Base-by-base conservation (phyloP, 805 yeast genomes). In the Phaffomyces opuntiae region DNA sequence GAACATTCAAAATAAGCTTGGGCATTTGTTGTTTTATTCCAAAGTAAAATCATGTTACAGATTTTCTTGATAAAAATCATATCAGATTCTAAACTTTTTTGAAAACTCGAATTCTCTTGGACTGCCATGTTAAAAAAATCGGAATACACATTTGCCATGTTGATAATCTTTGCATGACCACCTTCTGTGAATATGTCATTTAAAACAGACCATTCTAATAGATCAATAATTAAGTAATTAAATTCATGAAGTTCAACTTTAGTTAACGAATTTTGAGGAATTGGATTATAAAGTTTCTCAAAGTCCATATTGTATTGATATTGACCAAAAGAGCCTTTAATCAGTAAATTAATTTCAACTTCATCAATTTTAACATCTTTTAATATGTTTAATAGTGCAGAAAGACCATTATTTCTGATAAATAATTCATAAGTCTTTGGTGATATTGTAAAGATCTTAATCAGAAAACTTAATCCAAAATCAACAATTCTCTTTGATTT, bases 391-490 rank as follows among this genome's bases (percentile, higher is more conserved):
- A 74, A 69, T 44, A 77, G 59, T 9, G 75, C 72, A 43, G 67
- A 71, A 26, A 76, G 60, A 0, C 88, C 87, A 43, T 70, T 70
- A 44, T 71, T 74, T 9, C 69, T 71, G 31, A 72, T 66, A 50
- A 84, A 83, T 24, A 72, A 62, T 26, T 65, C 69, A 44, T 74
- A 74, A 3, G 72, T 69, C 31, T 69, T 68, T 3, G 70, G 58
- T 1, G 81, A 81, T 7, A 73, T 60, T 7, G 71, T 59, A 14
- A 85, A 62, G 5, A 80, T 59, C 45, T 72, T 71, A 7, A 80
- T 64, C 17, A 86, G 58, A 13, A 86, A 60, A n/a, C 63, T 62
- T n/a, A 71, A 47, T 0, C 65, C 59, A 9, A 55, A 50, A 33
- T 63, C 59, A n/a, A 59, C 65, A 17, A 49, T 51, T 6, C 47